These are phyloP conservation scores for Fusarium hainanense DNA, from an alignment of 2,329 filamentous ascomycete genomes.

Conservation along the genomic window DNA sequence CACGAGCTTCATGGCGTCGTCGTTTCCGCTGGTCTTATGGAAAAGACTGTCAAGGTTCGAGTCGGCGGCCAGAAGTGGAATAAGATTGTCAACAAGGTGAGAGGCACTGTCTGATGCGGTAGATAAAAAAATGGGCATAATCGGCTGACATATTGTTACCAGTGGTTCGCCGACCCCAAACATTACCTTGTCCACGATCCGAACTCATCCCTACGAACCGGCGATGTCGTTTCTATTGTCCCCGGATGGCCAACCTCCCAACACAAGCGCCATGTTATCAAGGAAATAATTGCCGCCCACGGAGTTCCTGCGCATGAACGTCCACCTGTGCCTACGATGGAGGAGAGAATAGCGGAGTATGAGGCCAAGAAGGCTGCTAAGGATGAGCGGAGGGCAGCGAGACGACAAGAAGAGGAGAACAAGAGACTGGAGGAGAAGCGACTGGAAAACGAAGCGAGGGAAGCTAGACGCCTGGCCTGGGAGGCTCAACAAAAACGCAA, in stretches of 20 bases:
- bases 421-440: conserved; percentile 45
- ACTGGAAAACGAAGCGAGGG: conserved; percentile 39
- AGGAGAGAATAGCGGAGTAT: conserved; percentile 68
- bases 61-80: conserved; percentile 80
- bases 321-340: conserved; percentile 72
- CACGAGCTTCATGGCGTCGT: conserved; percentile 75
- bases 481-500: conserved; percentile 36
- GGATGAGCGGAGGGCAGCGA: conserved; percentile 61
- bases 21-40: conserved; percentile 80
- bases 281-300: conserved; percentile 76
- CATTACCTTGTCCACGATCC: conserved; percentile 83
- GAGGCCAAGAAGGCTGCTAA: conserved; percentile 68
- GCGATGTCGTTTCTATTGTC: conserved; percentile 79
- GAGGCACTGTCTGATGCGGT: conserved; percentile 5
- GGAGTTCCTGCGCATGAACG: conserved; percentile 72
- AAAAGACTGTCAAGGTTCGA: conserved; percentile 82
- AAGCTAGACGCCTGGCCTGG: conserved; percentile 41
- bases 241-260: conserved; percentile 73
- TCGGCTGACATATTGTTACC: conserved; percentile 36
- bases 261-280: conserved; percentile 78
- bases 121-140: not conserved
- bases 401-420: conserved; percentile 42
- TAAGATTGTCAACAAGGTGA: conserved; percentile 76
- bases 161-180: conserved; percentile 70
- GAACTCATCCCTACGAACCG: conserved; percentile 75